Evolutionary conservation across 2,329 filamentous ascomycete genomes (phyloP).

Genomic region (Aspergillus fumigatiaffinis): DNA sequence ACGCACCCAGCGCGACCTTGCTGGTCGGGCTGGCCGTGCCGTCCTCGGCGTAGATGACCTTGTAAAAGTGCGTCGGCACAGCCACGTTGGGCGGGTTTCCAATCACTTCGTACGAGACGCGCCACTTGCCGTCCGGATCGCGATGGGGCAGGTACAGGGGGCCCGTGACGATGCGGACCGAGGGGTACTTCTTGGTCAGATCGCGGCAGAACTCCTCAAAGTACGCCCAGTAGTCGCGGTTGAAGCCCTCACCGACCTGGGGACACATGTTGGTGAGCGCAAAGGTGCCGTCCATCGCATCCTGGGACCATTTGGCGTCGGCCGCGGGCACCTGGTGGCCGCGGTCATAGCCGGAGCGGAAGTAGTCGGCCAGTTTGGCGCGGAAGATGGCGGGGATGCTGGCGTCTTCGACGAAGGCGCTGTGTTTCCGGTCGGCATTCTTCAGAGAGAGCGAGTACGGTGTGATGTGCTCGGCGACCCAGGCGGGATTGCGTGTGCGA

Average conservation of each 20-base stretch:
- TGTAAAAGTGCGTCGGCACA: slow-evolving; percentile 98
- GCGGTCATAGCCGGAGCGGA: slow-evolving; percentile 87
- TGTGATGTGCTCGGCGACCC: slow-evolving; percentile 97
- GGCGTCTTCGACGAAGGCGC: slow-evolving; percentile 75
- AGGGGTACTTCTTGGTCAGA: slow-evolving; percentile 75
- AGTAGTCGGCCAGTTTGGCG: slow-evolving; percentile 88
- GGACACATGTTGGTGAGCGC: slow-evolving; percentile 95
- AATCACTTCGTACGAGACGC: slow-evolving; percentile 92
- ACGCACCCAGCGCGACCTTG: slow-evolving; percentile 84
- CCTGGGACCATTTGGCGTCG: slow-evolving; percentile 91
- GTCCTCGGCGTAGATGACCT: slow-evolving; percentile 95
- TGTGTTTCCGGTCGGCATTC: slow-evolving; percentile 80
- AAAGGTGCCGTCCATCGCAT: slow-evolving; percentile 94
- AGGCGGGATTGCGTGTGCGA: slow-evolving; percentile 82
- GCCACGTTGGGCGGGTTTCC: slow-evolving; percentile 89
- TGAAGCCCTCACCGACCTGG: slow-evolving; percentile 97
- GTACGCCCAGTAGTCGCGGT: slow-evolving; percentile 98
- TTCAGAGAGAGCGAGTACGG: slow-evolving; percentile 70
- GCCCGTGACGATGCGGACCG: slow-evolving; percentile 86
- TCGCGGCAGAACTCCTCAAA: slow-evolving; percentile 95
- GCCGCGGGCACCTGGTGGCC: slow-evolving; percentile 97
- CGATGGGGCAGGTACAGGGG: slow-evolving; percentile 87
- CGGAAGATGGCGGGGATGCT: slow-evolving; percentile 80
- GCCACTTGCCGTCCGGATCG: slow-evolving; percentile 90
- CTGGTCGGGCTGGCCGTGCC: slow-evolving; percentile 55